Percentiles rank a stretch among this genome's conserved stretches.
Conservation (phyloP, 768 basidiomycete species). For the Stropharia rugosoannulata region DNA sequence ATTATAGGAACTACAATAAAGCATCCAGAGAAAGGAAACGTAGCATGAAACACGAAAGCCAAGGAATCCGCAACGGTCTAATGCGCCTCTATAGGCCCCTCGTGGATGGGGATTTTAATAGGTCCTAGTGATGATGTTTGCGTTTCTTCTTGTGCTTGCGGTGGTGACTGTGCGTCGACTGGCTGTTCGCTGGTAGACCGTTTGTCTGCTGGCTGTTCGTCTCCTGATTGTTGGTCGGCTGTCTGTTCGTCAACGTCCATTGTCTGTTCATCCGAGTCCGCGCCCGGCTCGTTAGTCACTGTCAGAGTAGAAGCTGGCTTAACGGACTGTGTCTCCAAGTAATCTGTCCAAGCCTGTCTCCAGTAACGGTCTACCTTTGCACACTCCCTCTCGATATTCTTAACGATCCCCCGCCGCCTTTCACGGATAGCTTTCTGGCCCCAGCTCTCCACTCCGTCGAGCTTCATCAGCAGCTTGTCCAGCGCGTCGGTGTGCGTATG, state of each 20-base stretch:
- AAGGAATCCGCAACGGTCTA: too few species aligned
- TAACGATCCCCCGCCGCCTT: conserved; percentile 50
- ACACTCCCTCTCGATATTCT: conserved; percentile 60
- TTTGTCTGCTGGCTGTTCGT: too few species aligned
- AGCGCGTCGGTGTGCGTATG: conserved; percentile 65
- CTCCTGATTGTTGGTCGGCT: too few species aligned
- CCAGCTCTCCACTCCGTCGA: conserved; percentile 69
- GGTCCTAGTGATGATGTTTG: too few species aligned
- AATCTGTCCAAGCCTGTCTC: conserved; percentile 34
- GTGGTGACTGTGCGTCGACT: too few species aligned
- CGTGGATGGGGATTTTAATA: too few species aligned
- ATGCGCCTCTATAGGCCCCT: too few species aligned
- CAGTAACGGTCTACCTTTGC: conserved; percentile 47
- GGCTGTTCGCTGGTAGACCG: too few species aligned
- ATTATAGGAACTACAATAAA: too few species aligned
- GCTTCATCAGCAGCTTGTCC: conserved; percentile 57
- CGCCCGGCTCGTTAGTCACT: background rate
- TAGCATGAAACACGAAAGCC: too few species aligned
- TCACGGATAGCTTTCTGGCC: conserved; percentile 55
- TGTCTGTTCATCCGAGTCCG: background rate
- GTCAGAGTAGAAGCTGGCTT: background rate
- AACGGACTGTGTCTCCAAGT: conserved; percentile 16
- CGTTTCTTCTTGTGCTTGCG: too few species aligned
- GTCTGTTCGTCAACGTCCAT: background rate
- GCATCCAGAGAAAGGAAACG: too few species aligned